phyloP scores from a whole-genome alignment of 2,329 filamentous ascomycete genomes.

The Aspergillus sojae region DNA sequence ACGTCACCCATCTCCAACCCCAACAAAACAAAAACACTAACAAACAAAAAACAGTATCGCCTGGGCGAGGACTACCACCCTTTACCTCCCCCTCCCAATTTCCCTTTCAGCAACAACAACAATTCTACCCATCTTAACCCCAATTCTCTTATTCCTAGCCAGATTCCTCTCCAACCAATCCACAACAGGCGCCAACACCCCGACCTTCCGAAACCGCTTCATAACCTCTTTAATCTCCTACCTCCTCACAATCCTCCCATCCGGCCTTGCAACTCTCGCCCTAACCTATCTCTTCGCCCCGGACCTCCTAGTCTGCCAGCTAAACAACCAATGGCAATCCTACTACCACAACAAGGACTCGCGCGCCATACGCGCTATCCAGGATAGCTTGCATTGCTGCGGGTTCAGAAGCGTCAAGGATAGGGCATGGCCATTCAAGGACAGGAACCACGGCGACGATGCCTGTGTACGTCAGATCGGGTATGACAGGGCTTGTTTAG shows the following conservation, averaged over 20 bases:
- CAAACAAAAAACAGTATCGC: constrained; percentile 23
- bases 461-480: constrained; percentile 36
- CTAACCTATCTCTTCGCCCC: constrained; percentile 33
- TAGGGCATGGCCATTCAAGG: constrained; percentile 43
- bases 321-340: constrained; percentile 35
- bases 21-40: background rate
- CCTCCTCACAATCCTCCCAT: constrained; percentile 29
- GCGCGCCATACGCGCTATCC: constrained; percentile 35
- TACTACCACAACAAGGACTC: constrained; percentile 36
- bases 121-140: constrained; percentile 21
- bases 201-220: background rate
- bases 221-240: constrained; percentile 15
- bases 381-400: constrained; percentile 38
- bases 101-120: constrained; percentile 28
- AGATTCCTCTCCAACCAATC: constrained; percentile 7
- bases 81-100: constrained; percentile 28
- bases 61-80: constrained; percentile 28
- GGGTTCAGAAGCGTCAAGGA: constrained; percentile 40
- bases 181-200: background rate
- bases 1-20: constrained; percentile 3
- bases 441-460: constrained; percentile 29
- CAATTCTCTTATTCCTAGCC: constrained; percentile 10
- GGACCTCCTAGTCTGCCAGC: constrained; percentile 28
- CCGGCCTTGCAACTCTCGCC: constrained; percentile 32
- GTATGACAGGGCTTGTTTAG: constrained; percentile 34